These are phyloP conservation scores for Cyclotella kingstonii DNA, from an alignment of 108 stramenopile genomes.

Conservation along the genomic window DNA sequence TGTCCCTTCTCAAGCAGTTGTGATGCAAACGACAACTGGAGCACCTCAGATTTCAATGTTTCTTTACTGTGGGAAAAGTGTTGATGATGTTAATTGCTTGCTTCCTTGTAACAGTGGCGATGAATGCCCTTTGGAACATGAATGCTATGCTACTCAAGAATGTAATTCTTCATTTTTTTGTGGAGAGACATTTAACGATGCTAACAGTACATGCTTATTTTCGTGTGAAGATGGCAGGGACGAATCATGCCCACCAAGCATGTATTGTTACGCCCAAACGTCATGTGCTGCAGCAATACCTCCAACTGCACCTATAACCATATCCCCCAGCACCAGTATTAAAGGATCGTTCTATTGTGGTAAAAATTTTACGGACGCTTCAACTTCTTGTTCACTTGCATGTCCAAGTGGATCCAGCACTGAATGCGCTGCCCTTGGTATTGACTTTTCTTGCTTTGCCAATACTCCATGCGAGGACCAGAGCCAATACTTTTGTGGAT, in stretches of 20 bases:
- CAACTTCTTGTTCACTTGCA: slow-evolving; percentile 37
- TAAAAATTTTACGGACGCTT: slow-evolving; percentile 41
- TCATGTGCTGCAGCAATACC: slow-evolving; percentile 18
- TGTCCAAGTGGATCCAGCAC: slow-evolving; percentile 40
- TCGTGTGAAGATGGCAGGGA: slow-evolving; percentile 38
- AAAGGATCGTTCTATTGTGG: slow-evolving; percentile 42
- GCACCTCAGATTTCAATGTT: slow-evolving; percentile 38
- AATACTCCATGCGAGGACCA: slow-evolving; percentile 43
- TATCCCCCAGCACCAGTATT: neutral
- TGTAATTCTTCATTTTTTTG: slow-evolving; percentile 43
- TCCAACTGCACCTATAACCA: neutral
- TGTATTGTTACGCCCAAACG: slow-evolving; percentile 40
- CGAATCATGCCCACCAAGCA: slow-evolving; percentile 21
- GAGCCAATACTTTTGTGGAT: slow-evolving; percentile 72
- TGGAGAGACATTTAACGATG: slow-evolving; percentile 31
- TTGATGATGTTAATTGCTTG: slow-evolving; percentile 35
- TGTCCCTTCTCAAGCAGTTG: slow-evolving; percentile 64
- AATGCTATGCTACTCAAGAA: slow-evolving; percentile 42
- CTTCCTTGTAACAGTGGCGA: slow-evolving; percentile 37
- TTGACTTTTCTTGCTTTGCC: slow-evolving; percentile 41
- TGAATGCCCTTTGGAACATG: slow-evolving; percentile 36
- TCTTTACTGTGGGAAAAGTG: slow-evolving; percentile 36
- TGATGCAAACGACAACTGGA: slow-evolving; percentile 28
- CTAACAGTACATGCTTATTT: slow-evolving; percentile 34
- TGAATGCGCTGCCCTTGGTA: slow-evolving; percentile 38